Percentiles rank a stretch among this genome's conserved stretches.
These are phyloP conservation scores for Epichloe coenophiala DNA, from an alignment of 2,329 filamentous ascomycete species.

Conservation along the genomic window DNA sequence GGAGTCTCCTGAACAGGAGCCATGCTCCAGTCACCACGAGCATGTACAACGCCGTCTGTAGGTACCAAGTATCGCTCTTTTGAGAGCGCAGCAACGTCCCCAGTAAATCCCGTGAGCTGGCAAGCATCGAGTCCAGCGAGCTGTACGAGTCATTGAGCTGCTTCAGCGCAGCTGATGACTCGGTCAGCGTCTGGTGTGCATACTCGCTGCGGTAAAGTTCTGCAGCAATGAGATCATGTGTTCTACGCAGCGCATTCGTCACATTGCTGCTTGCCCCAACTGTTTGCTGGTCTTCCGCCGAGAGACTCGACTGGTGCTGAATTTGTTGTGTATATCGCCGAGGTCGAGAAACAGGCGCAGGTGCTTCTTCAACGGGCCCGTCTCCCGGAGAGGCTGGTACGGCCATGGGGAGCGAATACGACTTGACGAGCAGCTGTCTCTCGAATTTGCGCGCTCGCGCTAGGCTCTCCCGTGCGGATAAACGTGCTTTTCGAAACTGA, in stretches of 20 bases:
- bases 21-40: slow-evolving; percentile 65
- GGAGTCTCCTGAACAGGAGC: slow-evolving; percentile 69
- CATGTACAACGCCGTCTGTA: slow-evolving; percentile 79
- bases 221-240: slow-evolving; percentile 72
- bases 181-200: slow-evolving; percentile 74
- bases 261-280: slow-evolving; percentile 70
- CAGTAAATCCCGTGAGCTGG: slow-evolving; percentile 60
- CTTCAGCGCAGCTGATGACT: slow-evolving; percentile 71
- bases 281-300: slow-evolving; percentile 59
- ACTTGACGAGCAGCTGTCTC: slow-evolving; percentile 59
- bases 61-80: slow-evolving; percentile 97
- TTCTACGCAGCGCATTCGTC: slow-evolving; percentile 68
- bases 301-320: slow-evolving; percentile 22
- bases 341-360: slow-evolving; percentile 10
- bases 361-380: slow-evolving; percentile 9
- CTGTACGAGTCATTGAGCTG: slow-evolving; percentile 72
- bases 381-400: slow-evolving; percentile 17
- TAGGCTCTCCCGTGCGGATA: slow-evolving; percentile 63
- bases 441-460: slow-evolving; percentile 63
- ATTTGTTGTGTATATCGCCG: slow-evolving; percentile 16
- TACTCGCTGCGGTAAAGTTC: slow-evolving; percentile 82
- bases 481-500: slow-evolving; percentile 69
- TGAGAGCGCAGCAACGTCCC: slow-evolving; percentile 70
- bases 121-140: slow-evolving; percentile 63
- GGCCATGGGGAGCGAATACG: slow-evolving; percentile 35